phyloP scores from a whole-genome alignment of 1,284 basidiomycete genomes.

The Fomitopsis palustris region DNA sequence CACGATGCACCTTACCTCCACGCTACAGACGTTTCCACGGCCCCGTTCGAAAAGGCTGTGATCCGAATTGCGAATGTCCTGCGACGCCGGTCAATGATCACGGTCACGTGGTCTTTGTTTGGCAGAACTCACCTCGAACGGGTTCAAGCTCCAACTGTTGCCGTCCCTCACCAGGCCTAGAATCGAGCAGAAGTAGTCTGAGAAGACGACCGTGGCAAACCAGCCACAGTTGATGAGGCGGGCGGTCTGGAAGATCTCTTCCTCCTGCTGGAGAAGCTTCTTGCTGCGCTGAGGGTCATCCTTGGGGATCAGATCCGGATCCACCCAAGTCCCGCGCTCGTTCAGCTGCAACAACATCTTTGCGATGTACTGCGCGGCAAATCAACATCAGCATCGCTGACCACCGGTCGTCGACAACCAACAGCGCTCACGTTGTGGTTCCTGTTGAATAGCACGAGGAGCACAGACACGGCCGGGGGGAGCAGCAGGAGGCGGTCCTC shows the following conservation, averaged over 20 bases:
- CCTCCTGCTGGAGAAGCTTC: constrained; percentile 59
- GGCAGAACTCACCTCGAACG: constrained; percentile 48
- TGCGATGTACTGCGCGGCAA: constrained; percentile 64
- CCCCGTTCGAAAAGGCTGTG: constrained; percentile 70
- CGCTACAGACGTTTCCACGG: constrained; percentile 72
- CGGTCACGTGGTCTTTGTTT: background rate
- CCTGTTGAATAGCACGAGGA: constrained; percentile 77
- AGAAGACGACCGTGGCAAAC: constrained; percentile 71
- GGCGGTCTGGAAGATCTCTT: constrained; percentile 79
- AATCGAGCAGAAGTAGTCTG: constrained; percentile 75
- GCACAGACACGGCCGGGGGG: constrained; percentile 70
- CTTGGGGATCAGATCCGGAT: constrained; percentile 41
- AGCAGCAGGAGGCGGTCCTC: constrained; percentile 79
- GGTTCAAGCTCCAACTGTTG: constrained; percentile 67
- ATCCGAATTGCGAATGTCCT: constrained; percentile 63
- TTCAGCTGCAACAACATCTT: constrained; percentile 76
- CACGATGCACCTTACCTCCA: constrained; percentile 47
- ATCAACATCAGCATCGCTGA: background rate
- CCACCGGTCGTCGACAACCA: background rate
- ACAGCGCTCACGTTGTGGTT: constrained; percentile 76
- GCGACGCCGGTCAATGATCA: background rate
- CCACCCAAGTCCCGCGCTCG: constrained; percentile 56
- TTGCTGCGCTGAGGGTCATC: constrained; percentile 29
- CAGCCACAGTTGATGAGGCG: constrained; percentile 75
- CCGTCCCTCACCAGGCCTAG: constrained; percentile 70